Evolutionary conservation across 495 filamentous ascomycete species (phyloP), one percentile per base, ranked within the genome.

Genomic region (Glonium stellatum): DNA sequence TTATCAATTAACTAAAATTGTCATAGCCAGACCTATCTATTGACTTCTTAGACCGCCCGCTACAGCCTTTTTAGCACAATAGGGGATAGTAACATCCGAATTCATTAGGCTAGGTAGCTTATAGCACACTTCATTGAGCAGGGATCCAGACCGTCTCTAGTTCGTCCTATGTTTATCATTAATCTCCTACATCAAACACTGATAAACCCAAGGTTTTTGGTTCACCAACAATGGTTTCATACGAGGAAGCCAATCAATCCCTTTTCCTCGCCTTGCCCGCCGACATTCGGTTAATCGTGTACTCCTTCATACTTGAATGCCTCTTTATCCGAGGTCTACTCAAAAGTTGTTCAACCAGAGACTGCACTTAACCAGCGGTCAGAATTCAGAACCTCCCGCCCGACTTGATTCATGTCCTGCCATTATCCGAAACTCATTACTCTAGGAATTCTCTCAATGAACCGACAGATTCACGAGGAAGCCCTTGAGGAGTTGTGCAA

Each of bases 281-380:
- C 15, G 60, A 62, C 4, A 52, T 62, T 13, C 60, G 54, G 8
- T n/a, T 52, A 8, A 58, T 62, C 9, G 34, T 62, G 15, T 62
- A 57, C 47, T 49, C 42, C 9, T 56, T 46, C 18, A 39, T 50
- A 18, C 18, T 60, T 8, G 15, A 6, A 9, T 60, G 58, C 58
- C 25, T 35, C 13, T n/a, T 47, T 46, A 1, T 54, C 58, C 5
- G n/a, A 31, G 36, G 27, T 44, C 21, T 48, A 25, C 23, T 51
- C 18, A 25, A 21, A 44, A 22, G 36, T 46, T 50, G 39, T 11
- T 11, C 12, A 44, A 44, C 3, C 39, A 13, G 39, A 13, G 13
- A 18, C 39, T 44, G 12, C 39, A 18, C 39, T 44, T 4, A 13
- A n/a, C 4, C 4, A 31, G 25, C 12, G 19, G 11, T 18, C 18